Evolutionary conservation across 73 alveolate species (phyloP).

Genomic region (Tetrahymena elliotti): DNA sequence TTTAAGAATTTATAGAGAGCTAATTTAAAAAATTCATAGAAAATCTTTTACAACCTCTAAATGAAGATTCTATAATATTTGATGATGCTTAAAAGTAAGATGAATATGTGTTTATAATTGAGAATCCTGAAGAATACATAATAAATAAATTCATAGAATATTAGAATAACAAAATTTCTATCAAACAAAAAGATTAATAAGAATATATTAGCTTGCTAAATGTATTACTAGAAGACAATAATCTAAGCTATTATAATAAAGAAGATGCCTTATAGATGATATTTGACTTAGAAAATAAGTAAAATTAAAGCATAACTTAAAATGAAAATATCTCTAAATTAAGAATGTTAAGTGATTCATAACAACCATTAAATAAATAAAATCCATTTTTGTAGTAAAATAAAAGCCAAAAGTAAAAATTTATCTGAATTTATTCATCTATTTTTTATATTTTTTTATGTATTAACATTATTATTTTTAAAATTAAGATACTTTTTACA

Average conservation of each 20-base stretch:
- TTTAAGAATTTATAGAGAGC: not conserved
- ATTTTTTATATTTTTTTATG: too few species aligned
- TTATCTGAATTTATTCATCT: too few species aligned
- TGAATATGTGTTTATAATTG: not conserved
- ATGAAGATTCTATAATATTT: not conserved
- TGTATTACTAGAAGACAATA: not conserved
- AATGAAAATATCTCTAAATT: not conserved
- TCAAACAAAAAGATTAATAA: not conserved
- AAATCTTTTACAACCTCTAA: not conserved
- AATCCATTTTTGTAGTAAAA: too few species aligned
- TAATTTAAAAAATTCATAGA: not conserved
- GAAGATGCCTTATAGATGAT: not conserved
- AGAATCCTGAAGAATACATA: not conserved
- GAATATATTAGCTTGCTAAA: not conserved
- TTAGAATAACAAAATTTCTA: not conserved
- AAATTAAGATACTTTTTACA: too few species aligned
- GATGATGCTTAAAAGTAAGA: not conserved
- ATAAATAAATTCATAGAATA: not conserved
- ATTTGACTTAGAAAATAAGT: not conserved
- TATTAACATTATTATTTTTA: too few species aligned
- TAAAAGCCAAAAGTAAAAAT: not conserved
- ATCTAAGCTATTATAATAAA: not conserved
- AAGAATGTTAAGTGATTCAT: not conserved
- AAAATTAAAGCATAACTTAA: not conserved
- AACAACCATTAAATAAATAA: too few species aligned